Conservation (phyloP, 768 basidiomycete genomes). For the Amanita rimosa region DNA sequence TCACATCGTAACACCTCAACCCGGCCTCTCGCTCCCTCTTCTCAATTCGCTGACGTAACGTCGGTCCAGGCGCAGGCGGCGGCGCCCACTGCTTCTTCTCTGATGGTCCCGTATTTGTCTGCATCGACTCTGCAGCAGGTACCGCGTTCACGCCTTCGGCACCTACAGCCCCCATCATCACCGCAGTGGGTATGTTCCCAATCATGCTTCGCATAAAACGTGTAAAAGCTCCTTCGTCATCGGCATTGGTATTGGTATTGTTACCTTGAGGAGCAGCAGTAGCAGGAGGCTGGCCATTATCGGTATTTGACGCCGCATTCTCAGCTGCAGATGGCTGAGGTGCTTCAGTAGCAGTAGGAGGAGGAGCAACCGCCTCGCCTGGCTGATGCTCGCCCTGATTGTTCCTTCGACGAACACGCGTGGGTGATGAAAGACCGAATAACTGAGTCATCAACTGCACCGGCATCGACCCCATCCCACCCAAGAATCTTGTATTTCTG, state of each 20-base stretch:
- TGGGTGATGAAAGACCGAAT: background rate
- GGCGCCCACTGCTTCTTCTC: slow-evolving; percentile 42
- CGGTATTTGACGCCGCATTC: background rate
- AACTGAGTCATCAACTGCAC: background rate
- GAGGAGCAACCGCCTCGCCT: background rate
- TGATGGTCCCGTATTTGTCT: background rate
- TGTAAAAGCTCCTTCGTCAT: slow-evolving; percentile 2
- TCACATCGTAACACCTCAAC: slow-evolving; percentile 58
- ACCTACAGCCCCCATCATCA: background rate
- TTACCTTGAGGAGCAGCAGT: background rate
- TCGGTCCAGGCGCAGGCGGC: slow-evolving; percentile 56
- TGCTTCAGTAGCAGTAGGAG: background rate
- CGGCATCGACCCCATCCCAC: background rate
- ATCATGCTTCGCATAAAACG: slow-evolving; percentile 8
- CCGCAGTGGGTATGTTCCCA: background rate
- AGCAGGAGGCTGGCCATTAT: background rate
- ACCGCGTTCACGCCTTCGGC: slow-evolving; percentile 4
- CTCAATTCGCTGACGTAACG: slow-evolving; percentile 65
- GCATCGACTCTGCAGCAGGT: background rate
- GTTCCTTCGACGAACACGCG: slow-evolving; percentile 6
- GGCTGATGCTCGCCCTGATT: slow-evolving; percentile 2
- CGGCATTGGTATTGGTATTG: background rate
- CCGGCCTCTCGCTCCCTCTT: slow-evolving; percentile 62
- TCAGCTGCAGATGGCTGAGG: background rate
- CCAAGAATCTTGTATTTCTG: background rate